A percentile compares a stretch with the other conserved stretches of the same genome.
Conservation (phyloP, 2,329 filamentous ascomycete genomes). For the Hypoxylon sp. region DNA sequence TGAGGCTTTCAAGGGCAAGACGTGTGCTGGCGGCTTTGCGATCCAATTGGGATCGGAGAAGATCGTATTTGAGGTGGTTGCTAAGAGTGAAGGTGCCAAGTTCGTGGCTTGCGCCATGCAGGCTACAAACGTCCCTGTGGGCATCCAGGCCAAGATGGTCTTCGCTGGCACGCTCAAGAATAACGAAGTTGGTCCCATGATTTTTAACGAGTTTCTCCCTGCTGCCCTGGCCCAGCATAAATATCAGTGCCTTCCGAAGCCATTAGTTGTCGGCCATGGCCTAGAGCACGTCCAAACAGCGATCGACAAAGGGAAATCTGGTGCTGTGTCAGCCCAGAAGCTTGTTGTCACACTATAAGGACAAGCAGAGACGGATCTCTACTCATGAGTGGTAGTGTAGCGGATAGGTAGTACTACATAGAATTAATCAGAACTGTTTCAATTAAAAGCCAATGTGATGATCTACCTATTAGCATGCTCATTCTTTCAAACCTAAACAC, state of each 20-base stretch:
- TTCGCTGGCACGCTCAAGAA: slow-evolving; percentile 44
- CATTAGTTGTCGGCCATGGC: slow-evolving; percentile 51
- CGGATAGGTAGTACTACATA: neutral
- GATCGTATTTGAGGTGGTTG: slow-evolving; percentile 43
- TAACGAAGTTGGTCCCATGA: slow-evolving; percentile 45
- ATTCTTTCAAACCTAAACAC: neutral
- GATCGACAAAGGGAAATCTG: slow-evolving; percentile 45
- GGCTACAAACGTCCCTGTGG: slow-evolving; percentile 22
- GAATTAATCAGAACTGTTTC: neutral
- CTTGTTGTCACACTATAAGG: slow-evolving; percentile 53
- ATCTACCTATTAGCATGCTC: neutral
- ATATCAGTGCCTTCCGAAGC: slow-evolving; percentile 49
- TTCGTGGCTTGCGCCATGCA: slow-evolving; percentile 45
- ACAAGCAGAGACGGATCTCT: neutral
- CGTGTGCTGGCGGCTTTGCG: slow-evolving; percentile 45
- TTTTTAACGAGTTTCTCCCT: slow-evolving; percentile 51
- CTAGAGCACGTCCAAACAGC: slow-evolving; percentile 53
- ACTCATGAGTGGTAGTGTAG: neutral
- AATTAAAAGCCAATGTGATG: neutral
- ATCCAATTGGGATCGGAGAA: slow-evolving; percentile 37
- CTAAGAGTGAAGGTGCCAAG: slow-evolving; percentile 35
- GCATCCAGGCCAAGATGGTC: slow-evolving; percentile 44
- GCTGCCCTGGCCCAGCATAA: slow-evolving; percentile 47
- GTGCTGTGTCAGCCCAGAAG: slow-evolving; percentile 58
- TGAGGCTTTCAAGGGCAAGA: slow-evolving; percentile 41